Evolutionary conservation across 805 yeast genomes (phyloP).

Genomic region (Hagleromyces aurorensis): DNA sequence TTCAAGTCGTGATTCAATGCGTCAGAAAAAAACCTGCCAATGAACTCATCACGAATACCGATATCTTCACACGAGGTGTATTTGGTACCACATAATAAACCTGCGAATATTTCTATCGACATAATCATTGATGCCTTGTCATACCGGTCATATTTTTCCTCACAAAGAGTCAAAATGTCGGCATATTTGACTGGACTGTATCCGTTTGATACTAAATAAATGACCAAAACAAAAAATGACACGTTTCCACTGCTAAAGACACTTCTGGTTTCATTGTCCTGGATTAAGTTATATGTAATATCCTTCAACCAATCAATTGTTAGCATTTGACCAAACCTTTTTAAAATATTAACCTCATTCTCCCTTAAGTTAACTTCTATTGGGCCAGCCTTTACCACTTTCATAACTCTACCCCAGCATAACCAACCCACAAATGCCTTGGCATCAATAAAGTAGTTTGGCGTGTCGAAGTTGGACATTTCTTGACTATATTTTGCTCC

Average conservation of each 20-base stretch:
- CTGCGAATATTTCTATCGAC: conserved; percentile 61
- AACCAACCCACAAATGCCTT: conserved; percentile 57
- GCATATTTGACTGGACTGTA: conserved; percentile 34
- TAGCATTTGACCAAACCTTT: conserved; percentile 37
- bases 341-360: conserved; percentile 38
- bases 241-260: conserved; percentile 62
- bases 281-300: conserved; percentile 44
- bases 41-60: conserved; percentile 37
- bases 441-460: conserved; percentile 50
- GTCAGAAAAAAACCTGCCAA: conserved; percentile 37
- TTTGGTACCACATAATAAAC: conserved; percentile 46
- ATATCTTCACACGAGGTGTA: conserved; percentile 32
- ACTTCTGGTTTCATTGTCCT: conserved; percentile 62
- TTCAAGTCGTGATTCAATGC: conserved; percentile 53
- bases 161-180: conserved; percentile 46
- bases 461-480: conserved; percentile 39
- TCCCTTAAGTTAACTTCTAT: conserved; percentile 34
- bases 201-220: conserved; percentile 41
- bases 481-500: conserved; percentile 41
- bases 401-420: conserved; percentile 58
- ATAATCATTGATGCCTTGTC: conserved; percentile 75
- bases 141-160: conserved; percentile 45
- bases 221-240: conserved; percentile 43
- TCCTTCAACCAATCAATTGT: conserved; percentile 51
- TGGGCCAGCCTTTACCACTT: conserved; percentile 29